Evolutionary conservation across 2,329 filamentous ascomycete genomes (phyloP).

Genomic region (Aspergillus fumigatiaffinis): DNA sequence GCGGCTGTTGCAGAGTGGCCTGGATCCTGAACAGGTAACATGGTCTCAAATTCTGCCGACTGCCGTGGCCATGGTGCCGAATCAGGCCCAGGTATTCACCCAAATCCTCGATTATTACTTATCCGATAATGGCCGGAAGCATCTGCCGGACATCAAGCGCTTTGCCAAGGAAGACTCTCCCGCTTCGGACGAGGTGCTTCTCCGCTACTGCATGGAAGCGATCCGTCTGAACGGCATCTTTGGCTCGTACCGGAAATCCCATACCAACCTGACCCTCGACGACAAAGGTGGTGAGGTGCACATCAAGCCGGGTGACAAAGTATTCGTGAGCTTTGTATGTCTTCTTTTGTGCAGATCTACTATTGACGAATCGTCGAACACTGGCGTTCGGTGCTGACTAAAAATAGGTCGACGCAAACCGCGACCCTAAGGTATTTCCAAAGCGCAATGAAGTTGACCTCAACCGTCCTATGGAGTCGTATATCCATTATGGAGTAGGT

Average conservation of each 20-base stretch:
- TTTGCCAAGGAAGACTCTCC: slow-evolving; percentile 54
- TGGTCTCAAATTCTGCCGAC: slow-evolving; percentile 69
- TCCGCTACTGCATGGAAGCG: slow-evolving; percentile 69
- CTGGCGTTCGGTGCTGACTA: slow-evolving; percentile 1
- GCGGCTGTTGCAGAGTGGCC: slow-evolving; percentile 59
- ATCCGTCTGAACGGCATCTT: slow-evolving; percentile 64
- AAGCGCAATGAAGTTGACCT: slow-evolving; percentile 59
- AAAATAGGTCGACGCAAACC: slow-evolving; percentile 46
- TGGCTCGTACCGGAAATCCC: slow-evolving; percentile 57
- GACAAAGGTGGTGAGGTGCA: slow-evolving; percentile 48
- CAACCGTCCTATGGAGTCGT: slow-evolving; percentile 58
- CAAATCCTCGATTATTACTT: slow-evolving; percentile 72
- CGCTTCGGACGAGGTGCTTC: slow-evolving; percentile 59
- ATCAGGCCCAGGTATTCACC: slow-evolving; percentile 68
- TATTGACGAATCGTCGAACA: background rate
- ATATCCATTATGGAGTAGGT: slow-evolving; percentile 63
- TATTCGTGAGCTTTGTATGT: slow-evolving; percentile 61
- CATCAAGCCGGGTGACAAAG: slow-evolving; percentile 55
- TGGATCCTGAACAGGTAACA: slow-evolving; percentile 63
- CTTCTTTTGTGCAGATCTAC: background rate
- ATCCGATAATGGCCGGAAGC: slow-evolving; percentile 49
- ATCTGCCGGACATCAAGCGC: slow-evolving; percentile 59
- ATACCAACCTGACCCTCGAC: slow-evolving; percentile 47
- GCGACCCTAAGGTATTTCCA: slow-evolving; percentile 58
- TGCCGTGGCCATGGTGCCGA: slow-evolving; percentile 63